Evolutionary conservation across 805 yeast species (phyloP).

Genomic region (Yarrowia sp.): DNA sequence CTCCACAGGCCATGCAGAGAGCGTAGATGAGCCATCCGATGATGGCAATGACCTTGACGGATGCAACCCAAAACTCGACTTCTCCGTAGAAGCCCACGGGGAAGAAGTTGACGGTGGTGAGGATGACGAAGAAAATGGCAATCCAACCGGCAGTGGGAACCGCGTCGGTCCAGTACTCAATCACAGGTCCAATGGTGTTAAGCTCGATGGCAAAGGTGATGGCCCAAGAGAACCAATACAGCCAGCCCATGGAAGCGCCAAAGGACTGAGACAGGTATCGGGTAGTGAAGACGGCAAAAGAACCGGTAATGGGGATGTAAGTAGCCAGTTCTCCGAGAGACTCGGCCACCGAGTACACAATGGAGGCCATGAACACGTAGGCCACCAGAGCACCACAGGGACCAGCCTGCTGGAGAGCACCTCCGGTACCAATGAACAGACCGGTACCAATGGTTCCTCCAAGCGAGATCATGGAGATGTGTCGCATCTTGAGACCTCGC

Average conservation of each 20-base stretch:
- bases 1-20: slow-evolving; percentile 59
- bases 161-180: slow-evolving; percentile 56
- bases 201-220: slow-evolving; percentile 57
- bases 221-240: slow-evolving; percentile 58
- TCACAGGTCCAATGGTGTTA: slow-evolving; percentile 54
- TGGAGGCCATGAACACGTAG: slow-evolving; percentile 65
- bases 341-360: slow-evolving; percentile 66
- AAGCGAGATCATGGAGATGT: slow-evolving; percentile 77
- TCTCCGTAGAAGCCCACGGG: slow-evolving; percentile 59
- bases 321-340: slow-evolving; percentile 63
- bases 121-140: slow-evolving; percentile 57
- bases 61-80: slow-evolving; percentile 68
- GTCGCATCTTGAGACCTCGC: slow-evolving; percentile 61
- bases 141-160: slow-evolving; percentile 60
- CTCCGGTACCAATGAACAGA: slow-evolving; percentile 74
- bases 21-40: slow-evolving; percentile 67
- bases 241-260: slow-evolving; percentile 64
- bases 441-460: slow-evolving; percentile 88
- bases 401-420: slow-evolving; percentile 69
- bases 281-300: slow-evolving; percentile 67
- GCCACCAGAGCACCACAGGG: slow-evolving; percentile 68
- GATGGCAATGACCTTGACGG: slow-evolving; percentile 67
- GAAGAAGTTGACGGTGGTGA: slow-evolving; percentile 55
- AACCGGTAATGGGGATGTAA: slow-evolving; percentile 64
- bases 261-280: slow-evolving; percentile 67